Evolutionary conservation across 768 basidiomycete genomes (phyloP).

Genomic region (Coprinopsis cinerea): DNA sequence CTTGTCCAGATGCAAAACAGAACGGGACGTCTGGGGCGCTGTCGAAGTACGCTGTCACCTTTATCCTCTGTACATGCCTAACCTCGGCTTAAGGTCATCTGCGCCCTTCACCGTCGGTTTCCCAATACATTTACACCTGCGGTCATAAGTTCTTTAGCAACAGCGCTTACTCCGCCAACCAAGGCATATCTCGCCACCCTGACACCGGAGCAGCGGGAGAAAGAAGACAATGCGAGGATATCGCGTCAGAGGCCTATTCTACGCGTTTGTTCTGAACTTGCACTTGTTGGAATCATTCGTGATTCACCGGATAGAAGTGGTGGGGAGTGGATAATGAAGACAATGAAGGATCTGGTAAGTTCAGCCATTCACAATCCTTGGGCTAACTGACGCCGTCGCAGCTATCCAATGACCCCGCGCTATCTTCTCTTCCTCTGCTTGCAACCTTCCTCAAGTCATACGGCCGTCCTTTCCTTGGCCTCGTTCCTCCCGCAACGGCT

Average conservation of each 20-base stretch:
- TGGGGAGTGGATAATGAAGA: conserved; percentile 88
- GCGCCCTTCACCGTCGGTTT: conserved; percentile 83
- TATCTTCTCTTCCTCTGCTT: conserved; percentile 85
- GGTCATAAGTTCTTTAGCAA: conserved; percentile 53
- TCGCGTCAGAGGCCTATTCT: conserved; percentile 79
- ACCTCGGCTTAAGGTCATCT: conserved; percentile 61
- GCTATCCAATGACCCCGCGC: conserved; percentile 82
- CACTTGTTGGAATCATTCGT: conserved; percentile 77
- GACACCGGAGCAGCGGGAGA: conserved; percentile 79
- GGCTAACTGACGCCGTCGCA: conserved; percentile 25
- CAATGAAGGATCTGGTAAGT: conserved; percentile 73
- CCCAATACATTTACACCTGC: conserved; percentile 71
- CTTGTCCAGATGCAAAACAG: conserved; percentile 79
- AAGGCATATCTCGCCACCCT: conserved; percentile 50
- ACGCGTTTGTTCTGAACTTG: conserved; percentile 85
- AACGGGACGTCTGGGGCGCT: conserved; percentile 87
- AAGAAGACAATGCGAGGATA: conserved; percentile 80
- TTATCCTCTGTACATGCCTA: conserved; percentile 1
- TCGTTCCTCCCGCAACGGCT: conserved; percentile 41
- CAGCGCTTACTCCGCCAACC: conserved; percentile 54
- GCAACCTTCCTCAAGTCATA: conserved; percentile 94
- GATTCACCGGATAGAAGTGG: conserved; percentile 67
- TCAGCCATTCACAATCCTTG: background rate
- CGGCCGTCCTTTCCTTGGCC: conserved; percentile 81
- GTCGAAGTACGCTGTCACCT: conserved; percentile 62